Evolutionary conservation across 176 grass and related monocot genomes (phyloP).

Genomic region (Musa troglodytarum): DNA sequence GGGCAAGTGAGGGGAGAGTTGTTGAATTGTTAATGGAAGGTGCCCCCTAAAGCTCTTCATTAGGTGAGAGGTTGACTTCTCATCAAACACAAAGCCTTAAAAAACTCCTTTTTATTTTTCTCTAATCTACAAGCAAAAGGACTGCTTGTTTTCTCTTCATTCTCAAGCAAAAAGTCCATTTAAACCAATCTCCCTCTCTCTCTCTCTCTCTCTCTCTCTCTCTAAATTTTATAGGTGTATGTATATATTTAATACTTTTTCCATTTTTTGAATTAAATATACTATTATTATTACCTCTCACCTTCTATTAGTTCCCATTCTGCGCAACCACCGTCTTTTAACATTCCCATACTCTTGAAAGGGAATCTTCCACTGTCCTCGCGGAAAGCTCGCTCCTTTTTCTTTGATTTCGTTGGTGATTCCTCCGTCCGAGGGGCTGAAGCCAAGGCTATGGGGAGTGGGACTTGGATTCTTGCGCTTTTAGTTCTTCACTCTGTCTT

Average conservation of each 20-base stretch:
- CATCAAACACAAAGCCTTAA: no score
- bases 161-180: slow-evolving; percentile 1
- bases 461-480: slow-evolving; percentile 25
- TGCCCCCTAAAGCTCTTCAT: no score
- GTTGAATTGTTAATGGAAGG: no score
- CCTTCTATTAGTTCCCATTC: not conserved
- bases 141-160: not conserved
- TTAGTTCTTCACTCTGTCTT: slow-evolving; percentile 20
- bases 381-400: not conserved
- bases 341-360: not conserved
- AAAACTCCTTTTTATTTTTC: no score
- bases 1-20: no score
- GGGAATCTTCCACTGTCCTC: not conserved
- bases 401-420: not conserved
- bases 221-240: no score
- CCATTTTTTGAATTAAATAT: not conserved
- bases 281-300: not conserved
- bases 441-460: slow-evolving; percentile 18
- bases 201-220: no score
- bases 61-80: no score
- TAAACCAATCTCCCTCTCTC: not conserved
- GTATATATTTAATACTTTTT: no score
- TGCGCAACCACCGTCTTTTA: not conserved
- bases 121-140: no score
- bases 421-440: not conserved